Evolutionary conservation across 2,329 filamentous ascomycete genomes (phyloP).

Genomic region (Leptodontidium sp.): DNA sequence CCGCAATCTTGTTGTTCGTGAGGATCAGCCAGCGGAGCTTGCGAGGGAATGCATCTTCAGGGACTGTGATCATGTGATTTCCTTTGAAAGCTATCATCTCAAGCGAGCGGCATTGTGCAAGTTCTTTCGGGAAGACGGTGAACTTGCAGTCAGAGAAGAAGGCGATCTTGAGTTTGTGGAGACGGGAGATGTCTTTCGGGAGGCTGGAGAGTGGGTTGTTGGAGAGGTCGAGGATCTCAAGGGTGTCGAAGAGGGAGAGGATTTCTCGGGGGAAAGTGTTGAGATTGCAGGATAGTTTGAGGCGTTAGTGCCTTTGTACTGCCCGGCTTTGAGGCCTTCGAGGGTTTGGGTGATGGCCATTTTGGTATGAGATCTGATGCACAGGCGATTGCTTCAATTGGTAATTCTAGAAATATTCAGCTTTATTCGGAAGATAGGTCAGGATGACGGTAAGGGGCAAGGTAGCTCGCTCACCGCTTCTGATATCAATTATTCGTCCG

Average conservation of each 20-base stretch:
- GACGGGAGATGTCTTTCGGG: constrained; percentile 49
- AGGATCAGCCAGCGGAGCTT: constrained; percentile 58
- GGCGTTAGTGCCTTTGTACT: constrained; percentile 40
- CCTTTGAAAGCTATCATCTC: constrained; percentile 59
- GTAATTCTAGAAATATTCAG: not conserved
- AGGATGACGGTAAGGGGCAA: not conserved
- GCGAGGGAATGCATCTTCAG: constrained; percentile 53
- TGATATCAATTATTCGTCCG: not conserved
- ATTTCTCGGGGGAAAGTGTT: constrained; percentile 52
- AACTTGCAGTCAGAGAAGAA: constrained; percentile 59
- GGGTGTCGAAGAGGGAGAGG: constrained; percentile 51
- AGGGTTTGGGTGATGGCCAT: constrained; percentile 36
- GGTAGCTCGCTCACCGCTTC: constrained; percentile 9
- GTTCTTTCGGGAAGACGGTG: constrained; percentile 51
- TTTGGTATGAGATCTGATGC: not conserved
- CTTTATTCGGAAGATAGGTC: not conserved
- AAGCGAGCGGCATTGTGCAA: constrained; percentile 54
- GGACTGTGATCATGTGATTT: constrained; percentile 55
- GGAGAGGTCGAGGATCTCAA: constrained; percentile 59
- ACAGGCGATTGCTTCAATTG: not conserved
- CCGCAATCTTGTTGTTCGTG: constrained; percentile 53
- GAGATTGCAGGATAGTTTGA: constrained; percentile 43
- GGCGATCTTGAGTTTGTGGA: constrained; percentile 55
- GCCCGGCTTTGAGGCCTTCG: constrained; percentile 36
- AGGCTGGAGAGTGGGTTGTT: constrained; percentile 53